Evolutionary conservation across 805 yeast species (phyloP).

Genomic region (Kodamaea jinghongensis): DNA sequence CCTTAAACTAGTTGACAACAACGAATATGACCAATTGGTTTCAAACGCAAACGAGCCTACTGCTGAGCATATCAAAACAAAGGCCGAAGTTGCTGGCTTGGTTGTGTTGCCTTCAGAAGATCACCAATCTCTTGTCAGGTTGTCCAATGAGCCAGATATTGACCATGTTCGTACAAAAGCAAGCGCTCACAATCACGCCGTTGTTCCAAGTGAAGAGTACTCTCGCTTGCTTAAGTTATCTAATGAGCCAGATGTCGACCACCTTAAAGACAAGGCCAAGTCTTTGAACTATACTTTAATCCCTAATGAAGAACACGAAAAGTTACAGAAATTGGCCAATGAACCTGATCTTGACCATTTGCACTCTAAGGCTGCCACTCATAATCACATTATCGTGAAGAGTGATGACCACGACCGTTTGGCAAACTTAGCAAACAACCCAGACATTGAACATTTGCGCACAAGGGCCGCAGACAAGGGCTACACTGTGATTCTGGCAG

Average conservation of each 20-base stretch:
- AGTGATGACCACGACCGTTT: slow-evolving; percentile 15
- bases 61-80: slow-evolving; percentile 11
- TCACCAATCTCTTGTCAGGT: slow-evolving; percentile 11
- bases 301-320: slow-evolving; percentile 7
- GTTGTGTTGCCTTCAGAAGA: slow-evolving; percentile 17
- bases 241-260: slow-evolving; percentile 23
- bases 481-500: slow-evolving; percentile 9
- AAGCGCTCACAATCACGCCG: background rate
- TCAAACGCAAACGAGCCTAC: slow-evolving; percentile 16
- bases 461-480: slow-evolving; percentile 11
- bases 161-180: slow-evolving; percentile 10
- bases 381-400: slow-evolving; percentile 18
- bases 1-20: slow-evolving; percentile 16
- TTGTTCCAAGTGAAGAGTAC: slow-evolving; percentile 8
- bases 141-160: slow-evolving; percentile 11
- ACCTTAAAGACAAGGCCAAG: slow-evolving; percentile 15
- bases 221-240: slow-evolving; percentile 14
- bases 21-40: slow-evolving; percentile 14
- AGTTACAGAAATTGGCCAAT: slow-evolving; percentile 14
- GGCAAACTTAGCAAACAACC: slow-evolving; percentile 12
- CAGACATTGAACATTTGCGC: slow-evolving; percentile 14
- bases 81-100: slow-evolving; percentile 16
- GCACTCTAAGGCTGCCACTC: slow-evolving; percentile 17
- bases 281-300: slow-evolving; percentile 8
- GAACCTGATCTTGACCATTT: slow-evolving; percentile 27